Evolutionary conservation across 2,329 filamentous ascomycete species (phyloP), one percentile per base, ranked within the genome.

Genomic region (Colletotrichum somersetense): DNA sequence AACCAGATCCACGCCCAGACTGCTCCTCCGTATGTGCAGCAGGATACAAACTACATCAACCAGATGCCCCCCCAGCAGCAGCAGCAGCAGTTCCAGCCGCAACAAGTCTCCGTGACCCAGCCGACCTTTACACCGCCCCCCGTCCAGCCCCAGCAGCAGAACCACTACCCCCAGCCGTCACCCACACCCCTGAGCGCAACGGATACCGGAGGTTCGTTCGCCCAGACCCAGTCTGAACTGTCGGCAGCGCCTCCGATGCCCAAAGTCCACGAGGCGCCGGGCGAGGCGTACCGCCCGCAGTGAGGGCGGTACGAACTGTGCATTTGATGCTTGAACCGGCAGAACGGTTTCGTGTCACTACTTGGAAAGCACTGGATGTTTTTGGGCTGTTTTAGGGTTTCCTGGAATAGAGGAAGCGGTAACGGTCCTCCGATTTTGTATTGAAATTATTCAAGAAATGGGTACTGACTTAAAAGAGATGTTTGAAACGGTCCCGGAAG

Each of bases 151-250:
- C 67, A 70, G 57, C 73, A 71, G 71, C 73, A 68, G 65, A 61
- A 67, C 23, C 75, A 73, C 57, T 70, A 75, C 53, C 64, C 73
- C 14, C 77, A 74, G 48, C 72, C 71, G 61, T 55, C 68, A 18
- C 42, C 61, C 1, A 61, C 64, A 5, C 70, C 65, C 5, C 8
- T 74, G 68, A 67, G 57, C 55, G 26, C 68, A 3, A 57, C 61
- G 38, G 50, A 62, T 12, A 69, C 68, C 2, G 68, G 72, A 42
- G 62, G 61, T 23, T 66, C 67, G 40, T 66, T 58, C 33, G n/a
- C 16, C 8, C 55, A 62, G 40, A 35, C 66, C 35, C 55, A 48
- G 26, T 42, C 73, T 2, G 72, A 72, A 50, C 71, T 71, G 50
- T 23, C 56, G 11, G 56, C 35, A 5, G 18, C 20, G 67, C 44